These are phyloP conservation scores for Tarenaya hassleriana DNA, from an alignment of 345 rosid genomes.

Conservation along the genomic window DNA sequence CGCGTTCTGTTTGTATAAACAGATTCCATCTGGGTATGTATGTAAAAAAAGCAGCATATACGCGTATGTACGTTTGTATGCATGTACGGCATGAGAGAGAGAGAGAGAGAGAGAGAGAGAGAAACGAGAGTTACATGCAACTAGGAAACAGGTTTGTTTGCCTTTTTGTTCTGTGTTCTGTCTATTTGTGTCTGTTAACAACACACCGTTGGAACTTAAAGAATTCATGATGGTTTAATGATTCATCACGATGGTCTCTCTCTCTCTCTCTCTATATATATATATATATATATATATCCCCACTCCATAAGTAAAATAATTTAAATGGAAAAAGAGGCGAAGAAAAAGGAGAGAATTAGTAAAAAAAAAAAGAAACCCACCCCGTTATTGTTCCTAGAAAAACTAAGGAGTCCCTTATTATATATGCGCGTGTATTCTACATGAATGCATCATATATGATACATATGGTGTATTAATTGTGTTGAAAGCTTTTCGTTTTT, in stretches of 20 bases:
- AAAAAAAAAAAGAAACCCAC: conserved; percentile 25
- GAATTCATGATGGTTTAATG: conserved; percentile 54
- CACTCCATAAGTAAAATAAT: too few relatives aligned
- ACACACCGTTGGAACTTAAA: too few relatives aligned
- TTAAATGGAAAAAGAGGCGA: too few relatives aligned
- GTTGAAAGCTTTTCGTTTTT: too few relatives aligned
- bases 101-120: conserved; percentile 29
- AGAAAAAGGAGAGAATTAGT: too few relatives aligned
- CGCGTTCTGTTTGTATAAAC: too few relatives aligned
- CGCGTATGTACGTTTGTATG: conserved; percentile 8
- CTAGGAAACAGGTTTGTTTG: neutral
- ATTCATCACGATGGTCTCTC: conserved; percentile 29
- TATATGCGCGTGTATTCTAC: conserved; percentile 30
- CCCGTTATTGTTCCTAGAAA: conserved; percentile 26
- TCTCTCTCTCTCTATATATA: neutral
- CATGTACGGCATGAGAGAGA: conserved; percentile 41
- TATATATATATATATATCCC: too few relatives aligned
- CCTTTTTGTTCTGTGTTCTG: conserved; percentile 19
- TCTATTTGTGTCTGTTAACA: conserved; percentile 23
- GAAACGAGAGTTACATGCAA: neutral
- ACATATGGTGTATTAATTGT: conserved; percentile 44
- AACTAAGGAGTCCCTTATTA: too few relatives aligned
- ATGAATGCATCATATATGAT: neutral
- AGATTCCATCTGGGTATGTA: too few relatives aligned
- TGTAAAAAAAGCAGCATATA: neutral